phyloP scores from a whole-genome alignment of 2,329 filamentous ascomycete genomes.

The Alternaria metachromatica region DNA sequence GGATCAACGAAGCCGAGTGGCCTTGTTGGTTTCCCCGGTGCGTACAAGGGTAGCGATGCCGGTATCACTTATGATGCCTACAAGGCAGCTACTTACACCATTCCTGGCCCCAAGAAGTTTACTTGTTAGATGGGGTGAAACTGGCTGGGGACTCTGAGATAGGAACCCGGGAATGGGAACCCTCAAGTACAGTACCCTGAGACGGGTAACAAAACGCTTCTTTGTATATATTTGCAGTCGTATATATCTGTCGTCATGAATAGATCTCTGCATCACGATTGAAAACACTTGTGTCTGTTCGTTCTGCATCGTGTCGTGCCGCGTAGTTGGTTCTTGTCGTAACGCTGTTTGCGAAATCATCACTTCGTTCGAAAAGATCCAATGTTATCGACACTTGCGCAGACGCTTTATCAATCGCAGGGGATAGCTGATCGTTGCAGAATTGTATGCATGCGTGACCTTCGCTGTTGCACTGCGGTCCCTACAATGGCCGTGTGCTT shows the following conservation, averaged over 20 bases:
- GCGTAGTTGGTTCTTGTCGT: not conserved
- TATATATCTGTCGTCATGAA: slow-evolving; percentile 8
- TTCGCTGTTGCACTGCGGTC: not conserved
- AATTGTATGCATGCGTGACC: not conserved
- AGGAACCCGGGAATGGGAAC: not conserved
- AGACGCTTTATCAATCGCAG: not conserved
- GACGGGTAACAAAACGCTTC: not conserved
- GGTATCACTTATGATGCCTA: slow-evolving; percentile 63
- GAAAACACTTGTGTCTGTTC: not conserved
- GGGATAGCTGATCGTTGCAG: not conserved
- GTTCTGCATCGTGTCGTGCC: not conserved
- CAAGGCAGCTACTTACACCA: slow-evolving; percentile 42
- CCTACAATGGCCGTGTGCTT: not conserved
- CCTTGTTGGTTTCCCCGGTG: slow-evolving; percentile 62
- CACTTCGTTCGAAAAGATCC: not conserved
- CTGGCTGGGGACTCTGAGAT: not conserved
- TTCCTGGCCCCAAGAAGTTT: slow-evolving; percentile 39
- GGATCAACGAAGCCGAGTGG: slow-evolving; percentile 52
- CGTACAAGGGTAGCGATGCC: slow-evolving; percentile 58
- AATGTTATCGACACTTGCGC: not conserved
- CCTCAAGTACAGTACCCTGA: not conserved
- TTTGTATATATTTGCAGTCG: slow-evolving; percentile 16
- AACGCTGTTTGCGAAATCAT: not conserved
- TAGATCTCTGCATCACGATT: not conserved
- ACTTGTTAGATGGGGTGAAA: slow-evolving; percentile 28